phyloP scores from a whole-genome alignment of 768 basidiomycete species.

The Lactarius hatsudake region DNA sequence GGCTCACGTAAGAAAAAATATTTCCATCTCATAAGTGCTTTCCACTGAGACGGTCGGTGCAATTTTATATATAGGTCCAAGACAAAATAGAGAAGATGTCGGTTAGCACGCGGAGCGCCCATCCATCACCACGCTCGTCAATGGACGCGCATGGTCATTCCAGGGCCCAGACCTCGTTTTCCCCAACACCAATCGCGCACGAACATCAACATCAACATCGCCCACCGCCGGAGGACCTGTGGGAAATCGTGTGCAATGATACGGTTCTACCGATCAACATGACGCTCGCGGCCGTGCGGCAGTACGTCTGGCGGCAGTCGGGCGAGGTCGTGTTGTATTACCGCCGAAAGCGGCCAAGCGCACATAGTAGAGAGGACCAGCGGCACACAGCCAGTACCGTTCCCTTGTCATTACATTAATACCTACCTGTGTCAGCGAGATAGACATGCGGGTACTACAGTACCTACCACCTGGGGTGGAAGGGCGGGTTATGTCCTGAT shows the following conservation, averaged over 20 bases:
- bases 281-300: conserved; percentile 87
- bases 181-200: conserved; percentile 30
- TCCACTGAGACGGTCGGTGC: neutral
- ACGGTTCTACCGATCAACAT: conserved; percentile 78
- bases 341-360: conserved; percentile 37
- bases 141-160: conserved; percentile 33
- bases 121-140: conserved; percentile 35
- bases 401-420: neutral
- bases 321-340: conserved; percentile 77
- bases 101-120: conserved; percentile 29
- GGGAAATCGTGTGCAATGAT: conserved; percentile 89
- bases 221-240: conserved; percentile 52
- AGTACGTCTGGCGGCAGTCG: conserved; percentile 82
- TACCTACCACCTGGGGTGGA: too few species aligned
- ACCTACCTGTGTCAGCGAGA: neutral
- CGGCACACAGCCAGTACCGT: neutral
- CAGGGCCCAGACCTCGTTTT: conserved; percentile 24
- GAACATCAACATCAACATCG: conserved; percentile 32
- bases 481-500: neutral
- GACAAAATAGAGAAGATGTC: conserved; percentile 73
- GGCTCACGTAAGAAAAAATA: conserved; percentile 57
- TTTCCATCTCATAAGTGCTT: neutral
- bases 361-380: neutral
- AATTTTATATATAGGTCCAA: conserved; percentile 57
- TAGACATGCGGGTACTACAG: neutral